Evolutionary conservation across 2,329 filamentous ascomycete genomes (phyloP), one percentile per base, ranked within the genome.

Genomic region (Curvularia spicifera): DNA sequence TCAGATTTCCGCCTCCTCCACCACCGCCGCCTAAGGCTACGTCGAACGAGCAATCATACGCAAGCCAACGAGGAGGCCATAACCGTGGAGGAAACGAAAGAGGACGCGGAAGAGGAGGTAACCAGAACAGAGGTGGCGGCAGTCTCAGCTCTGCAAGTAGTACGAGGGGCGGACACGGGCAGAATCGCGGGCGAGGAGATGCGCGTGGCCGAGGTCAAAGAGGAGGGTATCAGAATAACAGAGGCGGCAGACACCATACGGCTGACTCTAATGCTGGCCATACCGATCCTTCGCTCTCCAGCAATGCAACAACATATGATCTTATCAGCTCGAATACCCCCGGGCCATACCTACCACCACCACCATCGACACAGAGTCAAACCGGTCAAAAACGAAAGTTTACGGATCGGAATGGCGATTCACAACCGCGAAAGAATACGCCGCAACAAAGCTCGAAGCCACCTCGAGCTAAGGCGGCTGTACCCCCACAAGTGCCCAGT

Each of bases 1-100:
- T 76, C 66, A 78, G 75, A 18, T 83, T 82, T 51, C 81, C 81
- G n/a, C 81, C 80, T 42, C 81, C 80, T 31, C 81, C 81, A 39
- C 81, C 81, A 18, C 76, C 76, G 56, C 74, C 74, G 42, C 71
- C 71, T 42, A 76, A 71, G 65, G 70, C 74, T 45, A 46, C 68
- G n/a, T 60, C 70, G 5, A 69, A 66, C 61, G 71, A 65, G 56
- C 64, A 65, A 18, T 47, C 64, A 33, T 69, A 69, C 51, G 49
- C 64, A 35, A 72, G 67, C 49, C 75, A 75, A 57, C 68, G 75
- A 60, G 74, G 72, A 15, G 63, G 67, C 13, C 18, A 40, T 35
- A 53, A 54, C 43, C 58, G 64, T 43, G 54, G 49, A 13, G 56
- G 62, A 40, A 61, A 72, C 35, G 76, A 73, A 24, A 62, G 76